Base-by-base conservation (phyloP, 805 yeast species). In the Wickerhamiella azyma region DNA sequence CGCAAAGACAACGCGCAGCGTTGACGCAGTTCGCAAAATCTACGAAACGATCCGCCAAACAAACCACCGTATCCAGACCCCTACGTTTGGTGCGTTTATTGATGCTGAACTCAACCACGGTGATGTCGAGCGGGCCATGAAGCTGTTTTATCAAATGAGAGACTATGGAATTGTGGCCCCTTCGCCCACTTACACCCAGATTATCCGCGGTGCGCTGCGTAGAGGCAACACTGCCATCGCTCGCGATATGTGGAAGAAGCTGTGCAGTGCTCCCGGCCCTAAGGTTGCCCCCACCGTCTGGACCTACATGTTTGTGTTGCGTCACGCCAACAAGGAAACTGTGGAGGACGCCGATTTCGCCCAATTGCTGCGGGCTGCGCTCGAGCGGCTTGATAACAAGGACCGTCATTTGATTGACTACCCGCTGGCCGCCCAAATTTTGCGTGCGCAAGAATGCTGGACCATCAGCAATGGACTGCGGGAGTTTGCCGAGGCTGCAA, bases 1-100 rank as follows among this genome's bases (percentile, higher is more conserved):
- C 48, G 64, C 71, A 48, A 67, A 67, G 53, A 67, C 69, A 43
- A 67, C 70, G n/a, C 48, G 64, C 33, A 69, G 76, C 46, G 55
- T 71, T 9, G 66, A 62, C 11, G 69, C 75, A n/a, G 83, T 82
- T 0, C 64, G 79, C 39, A 52, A 55, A 1, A 53, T 80, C 24
- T 74, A 71, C 55, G 64, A 69, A 13, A 57, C 60, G 43, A 64
- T 75, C 62, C 60, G 63, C 53, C 49, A 39, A 3, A 53, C 53
- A 45, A 64, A 61, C 41, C 53, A 63, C 11, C 55, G 45, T 26
- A 56, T 57, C 14, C 53, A 52, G 43, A 40, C 50, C 9, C 53
- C 53, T 29, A 56, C 63, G 10, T 55, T 60, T 29, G 55, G 61
- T 7, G 59, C 64, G 2, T 45, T 61, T 13, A 54, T 61, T 26